Percentiles rank a stretch among this genome's conserved stretches.
These are phyloP conservation scores for Hortiboletus campestris DNA, from an alignment of 768 basidiomycete genomes.

Conservation along the genomic window DNA sequence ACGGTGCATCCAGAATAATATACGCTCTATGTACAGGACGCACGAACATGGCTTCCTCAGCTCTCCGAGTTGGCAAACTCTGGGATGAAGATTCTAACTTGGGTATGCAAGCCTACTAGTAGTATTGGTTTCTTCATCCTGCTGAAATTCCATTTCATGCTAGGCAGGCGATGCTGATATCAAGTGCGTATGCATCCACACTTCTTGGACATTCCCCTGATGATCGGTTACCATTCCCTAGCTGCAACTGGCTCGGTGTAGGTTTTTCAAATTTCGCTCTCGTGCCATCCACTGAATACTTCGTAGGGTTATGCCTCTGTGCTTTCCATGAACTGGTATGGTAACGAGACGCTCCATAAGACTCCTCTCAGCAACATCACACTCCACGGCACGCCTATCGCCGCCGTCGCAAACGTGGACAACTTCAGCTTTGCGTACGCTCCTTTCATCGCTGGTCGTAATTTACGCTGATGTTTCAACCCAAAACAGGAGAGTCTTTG, in stretches of 20 bases:
- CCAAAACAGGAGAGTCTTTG: conserved; percentile 48
- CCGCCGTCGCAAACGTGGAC: conserved; percentile 61
- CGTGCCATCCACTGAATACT: neutral
- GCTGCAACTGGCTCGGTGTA: conserved; percentile 35
- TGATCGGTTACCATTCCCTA: neutral
- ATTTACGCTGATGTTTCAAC: neutral
- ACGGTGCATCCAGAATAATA: neutral
- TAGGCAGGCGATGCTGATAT: conserved; percentile 32
- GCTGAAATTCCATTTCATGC: neutral
- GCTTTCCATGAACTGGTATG: conserved; percentile 48
- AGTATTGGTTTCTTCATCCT: neutral
- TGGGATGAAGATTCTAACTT: conserved; percentile 38
- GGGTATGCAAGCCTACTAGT: conserved; percentile 32
- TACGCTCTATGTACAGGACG: conserved; percentile 23
- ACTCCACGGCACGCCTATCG: conserved; percentile 49
- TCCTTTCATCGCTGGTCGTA: neutral
- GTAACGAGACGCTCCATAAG: conserved; percentile 37
- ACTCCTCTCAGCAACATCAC: conserved; percentile 56
- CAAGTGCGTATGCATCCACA: conserved; percentile 13
- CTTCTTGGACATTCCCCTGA: neutral
- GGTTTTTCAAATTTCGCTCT: conserved; percentile 4
- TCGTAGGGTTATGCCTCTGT: conserved; percentile 35
- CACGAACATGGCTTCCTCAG: conserved; percentile 37
- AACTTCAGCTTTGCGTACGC: conserved; percentile 68
- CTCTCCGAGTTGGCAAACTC: conserved; percentile 37